phyloP scores from a whole-genome alignment of 192 early-diverging fungal genomes.

The Neocallimastix lanati region DNA sequence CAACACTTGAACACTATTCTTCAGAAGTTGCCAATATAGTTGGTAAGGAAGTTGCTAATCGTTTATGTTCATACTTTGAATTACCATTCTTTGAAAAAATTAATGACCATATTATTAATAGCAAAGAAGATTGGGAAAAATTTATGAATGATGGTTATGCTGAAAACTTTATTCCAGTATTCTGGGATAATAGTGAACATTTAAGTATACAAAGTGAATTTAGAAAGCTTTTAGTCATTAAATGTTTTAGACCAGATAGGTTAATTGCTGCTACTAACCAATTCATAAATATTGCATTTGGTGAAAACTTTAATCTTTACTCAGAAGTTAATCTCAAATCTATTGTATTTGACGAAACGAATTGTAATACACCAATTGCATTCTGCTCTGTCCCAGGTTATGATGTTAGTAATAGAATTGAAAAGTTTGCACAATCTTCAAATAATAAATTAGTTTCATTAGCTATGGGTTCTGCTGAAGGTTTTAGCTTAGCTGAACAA shows the following conservation, averaged over 20 bases:
- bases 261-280: conserved; percentile 50
- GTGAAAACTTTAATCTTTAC: conserved; percentile 19
- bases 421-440: conserved; percentile 59
- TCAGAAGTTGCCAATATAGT: not conserved
- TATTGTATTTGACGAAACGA: conserved; percentile 53
- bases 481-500: conserved; percentile 67
- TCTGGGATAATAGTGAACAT: conserved; percentile 21
- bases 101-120: conserved; percentile 11
- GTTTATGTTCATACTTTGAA: not conserved
- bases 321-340: conserved; percentile 50
- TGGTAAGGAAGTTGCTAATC: not conserved
- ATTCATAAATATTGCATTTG: conserved; percentile 56
- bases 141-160: conserved; percentile 21
- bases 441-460: conserved; percentile 50
- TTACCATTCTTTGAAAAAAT: conserved; percentile 14
- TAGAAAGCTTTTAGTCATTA: conserved; percentile 60
- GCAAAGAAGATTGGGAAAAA: conserved; percentile 22
- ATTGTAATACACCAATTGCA: conserved; percentile 60
- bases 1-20: conserved; percentile 1
- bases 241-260: conserved; percentile 75
- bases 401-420: conserved; percentile 89
- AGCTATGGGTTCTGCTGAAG: conserved; percentile 97
- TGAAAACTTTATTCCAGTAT: conserved; percentile 27
- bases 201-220: conserved; percentile 34
- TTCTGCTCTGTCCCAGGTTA: conserved; percentile 85